Base-by-base conservation (phyloP, 1,139 yeast species). In the Candida tetrigidarum region DNA sequence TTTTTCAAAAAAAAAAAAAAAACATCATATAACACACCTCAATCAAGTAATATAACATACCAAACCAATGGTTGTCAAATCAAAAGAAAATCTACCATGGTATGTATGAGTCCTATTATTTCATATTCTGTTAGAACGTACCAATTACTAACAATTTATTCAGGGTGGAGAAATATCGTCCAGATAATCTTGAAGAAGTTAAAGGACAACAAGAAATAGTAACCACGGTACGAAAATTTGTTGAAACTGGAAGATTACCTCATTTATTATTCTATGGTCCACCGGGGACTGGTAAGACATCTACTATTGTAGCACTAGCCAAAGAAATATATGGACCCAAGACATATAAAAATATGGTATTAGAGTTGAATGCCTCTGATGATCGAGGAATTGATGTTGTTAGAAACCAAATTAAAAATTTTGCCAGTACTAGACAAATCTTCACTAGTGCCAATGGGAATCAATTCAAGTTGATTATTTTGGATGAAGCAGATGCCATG, bases 401-500 rank as follows among this genome's bases (percentile, higher is more conserved):
- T 14, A 75, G 96, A 49, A 87, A 86, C 53, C 92, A 86, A 64
- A 86, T 88, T 69, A 88, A 88, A 67, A 85, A 83, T 57, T 87
- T 87, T 64, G 96, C 96, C 11, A 80, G 89, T 40, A 93, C 99
- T 1, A 82, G 90, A 75, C 99, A 95, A 63, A 93, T 95, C 45
- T 95, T 93, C 67, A 44, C 47, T 3, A 32, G 19, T 23, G 14
- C 40, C 5, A 34, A 39, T n/a, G 67, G 77, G 48, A 66, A 68
- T 47, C 91, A 93, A 12, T 93, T 92, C 75, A 95, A 95, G 60
- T 74, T 95, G 54, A 86, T 95, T 48, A 90, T 95, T 28, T 73
- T 95, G 53, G 99, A 95, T 69, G 99, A 95, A 68, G 99, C 99
- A 0, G 99, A 95, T 67, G 96, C 99, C 37, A 95, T 95, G 99